phyloP scores from a whole-genome alignment of 1,139 yeast genomes.

The Lodderomyces parapsilosis region DNA sequence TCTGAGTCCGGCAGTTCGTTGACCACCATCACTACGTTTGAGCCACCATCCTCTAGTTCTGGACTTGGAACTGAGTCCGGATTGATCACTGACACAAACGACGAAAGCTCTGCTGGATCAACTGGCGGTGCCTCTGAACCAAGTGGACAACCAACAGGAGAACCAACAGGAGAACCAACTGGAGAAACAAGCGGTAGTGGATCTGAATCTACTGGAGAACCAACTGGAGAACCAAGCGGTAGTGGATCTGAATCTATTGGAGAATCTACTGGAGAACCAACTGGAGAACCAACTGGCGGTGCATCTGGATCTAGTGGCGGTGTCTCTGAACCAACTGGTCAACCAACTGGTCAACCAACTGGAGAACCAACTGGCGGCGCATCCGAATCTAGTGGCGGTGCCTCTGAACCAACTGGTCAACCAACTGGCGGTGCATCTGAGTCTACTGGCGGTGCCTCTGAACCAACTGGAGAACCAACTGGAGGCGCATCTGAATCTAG shows the following conservation, averaged over 20 bases:
- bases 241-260: background rate
- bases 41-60: too few species aligned
- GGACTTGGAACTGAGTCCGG: too few species aligned
- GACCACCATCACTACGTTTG: constrained; percentile 8
- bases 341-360: background rate
- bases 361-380: background rate
- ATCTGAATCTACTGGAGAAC: too few species aligned
- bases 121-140: background rate
- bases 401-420: background rate
- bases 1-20: constrained; percentile 1
- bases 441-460: too few species aligned
- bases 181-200: background rate
- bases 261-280: background rate
- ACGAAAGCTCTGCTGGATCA: constrained; percentile 5
- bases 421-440: too few species aligned
- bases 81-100: constrained; percentile 4
- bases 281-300: background rate
- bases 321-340: background rate
- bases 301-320: background rate
- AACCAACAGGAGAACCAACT: background rate
- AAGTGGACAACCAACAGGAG: background rate
- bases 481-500: too few species aligned
- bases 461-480: too few species aligned
- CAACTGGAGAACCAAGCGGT: background rate
- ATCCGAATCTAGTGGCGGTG: background rate